Evolutionary conservation across 176 grass and related monocot genomes (phyloP), one percentile per base, ranked within the genome.

Genomic region (Triticum turgidum): DNA sequence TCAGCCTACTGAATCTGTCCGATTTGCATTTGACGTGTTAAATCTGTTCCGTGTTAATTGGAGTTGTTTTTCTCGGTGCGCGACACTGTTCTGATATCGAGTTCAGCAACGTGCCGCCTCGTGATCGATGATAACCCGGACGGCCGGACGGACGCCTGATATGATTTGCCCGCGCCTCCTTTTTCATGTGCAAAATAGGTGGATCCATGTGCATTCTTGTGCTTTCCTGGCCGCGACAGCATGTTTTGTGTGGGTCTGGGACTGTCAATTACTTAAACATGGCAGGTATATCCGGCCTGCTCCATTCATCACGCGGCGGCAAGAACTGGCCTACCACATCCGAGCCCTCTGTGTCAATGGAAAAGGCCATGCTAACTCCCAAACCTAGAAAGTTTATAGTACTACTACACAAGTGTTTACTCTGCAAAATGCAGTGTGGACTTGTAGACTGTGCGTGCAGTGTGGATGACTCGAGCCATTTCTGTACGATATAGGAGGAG

Each of bases 311-410:
- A 65, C 24, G 41, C 73, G 12, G 41, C 73, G 12, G 79, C 84
- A 77, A 49, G 12, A 82, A 61, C 79, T 90, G 84, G 33, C 74
- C 84, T 90, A 87, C 89, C 80, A 79, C 79, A 79, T 21, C 66
- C 65, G 62, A 21, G 20, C 3, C 38, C 54, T 75, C 34, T 41
- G 51, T 71, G 49, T 86, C 51, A 77, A 77, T 78, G 49, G 22
- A 62, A 90, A 87, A 83, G 73, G 32, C 42, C 7, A 38, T 63
- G 11, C 45, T 76, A 51, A 79, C 70, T 66, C 65, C 66, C 66
- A 74, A 61, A 24, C 41, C 42, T 78, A 66, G 66, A 90, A 90
- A 78, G 73, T 78, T 77, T 34, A 11, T 76, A 37, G 82, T 39
- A 73, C 66, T 11, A 39, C 51, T 82, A 12, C 77, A 86, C 51